phyloP scores from a whole-genome alignment of 768 basidiomycete genomes.

The Suillus subluteus region DNA sequence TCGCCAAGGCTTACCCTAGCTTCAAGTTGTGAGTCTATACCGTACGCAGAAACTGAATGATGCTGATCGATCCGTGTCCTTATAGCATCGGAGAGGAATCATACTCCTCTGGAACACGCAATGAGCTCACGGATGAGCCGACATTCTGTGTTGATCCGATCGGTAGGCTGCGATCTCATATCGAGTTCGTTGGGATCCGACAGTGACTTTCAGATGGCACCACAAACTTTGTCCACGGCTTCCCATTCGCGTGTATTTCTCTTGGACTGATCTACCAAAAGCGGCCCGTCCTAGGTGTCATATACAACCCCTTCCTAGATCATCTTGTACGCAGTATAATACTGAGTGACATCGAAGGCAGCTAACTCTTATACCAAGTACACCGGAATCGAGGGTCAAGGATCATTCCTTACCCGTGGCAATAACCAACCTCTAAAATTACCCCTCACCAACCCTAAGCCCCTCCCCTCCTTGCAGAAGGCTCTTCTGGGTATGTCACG shows the following conservation, averaged over 20 bases:
- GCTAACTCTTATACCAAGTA: slow-evolving; percentile 47
- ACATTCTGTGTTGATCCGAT: slow-evolving; percentile 98
- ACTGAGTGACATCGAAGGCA: neutral
- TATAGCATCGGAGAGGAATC: slow-evolving; percentile 93
- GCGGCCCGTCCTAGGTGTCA: slow-evolving; percentile 85
- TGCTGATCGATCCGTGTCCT: slow-evolving; percentile 1
- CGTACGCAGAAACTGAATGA: neutral
- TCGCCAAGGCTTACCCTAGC: slow-evolving; percentile 65
- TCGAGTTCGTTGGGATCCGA: neutral
- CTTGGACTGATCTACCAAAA: slow-evolving; percentile 86
- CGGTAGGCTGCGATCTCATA: slow-evolving; percentile 46
- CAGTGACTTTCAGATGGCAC: slow-evolving; percentile 64
- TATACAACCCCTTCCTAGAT: slow-evolving; percentile 91
- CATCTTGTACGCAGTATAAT: slow-evolving; percentile 57
- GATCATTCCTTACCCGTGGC: slow-evolving; percentile 71
- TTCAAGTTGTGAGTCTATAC: slow-evolving; percentile 76
- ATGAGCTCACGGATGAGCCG: slow-evolving; percentile 79
- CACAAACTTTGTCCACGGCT: slow-evolving; percentile 86
- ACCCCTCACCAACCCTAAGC: slow-evolving; percentile 67
- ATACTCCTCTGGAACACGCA: slow-evolving; percentile 73
- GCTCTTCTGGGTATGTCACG: slow-evolving; percentile 64
- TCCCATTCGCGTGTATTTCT: slow-evolving; percentile 89
- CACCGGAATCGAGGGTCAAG: slow-evolving; percentile 77
- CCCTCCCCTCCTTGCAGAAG: slow-evolving; percentile 67
- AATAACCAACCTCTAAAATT: slow-evolving; percentile 53